phyloP scores from a whole-genome alignment of 2,329 filamentous ascomycete genomes.

The Fusarium avenaceum region DNA sequence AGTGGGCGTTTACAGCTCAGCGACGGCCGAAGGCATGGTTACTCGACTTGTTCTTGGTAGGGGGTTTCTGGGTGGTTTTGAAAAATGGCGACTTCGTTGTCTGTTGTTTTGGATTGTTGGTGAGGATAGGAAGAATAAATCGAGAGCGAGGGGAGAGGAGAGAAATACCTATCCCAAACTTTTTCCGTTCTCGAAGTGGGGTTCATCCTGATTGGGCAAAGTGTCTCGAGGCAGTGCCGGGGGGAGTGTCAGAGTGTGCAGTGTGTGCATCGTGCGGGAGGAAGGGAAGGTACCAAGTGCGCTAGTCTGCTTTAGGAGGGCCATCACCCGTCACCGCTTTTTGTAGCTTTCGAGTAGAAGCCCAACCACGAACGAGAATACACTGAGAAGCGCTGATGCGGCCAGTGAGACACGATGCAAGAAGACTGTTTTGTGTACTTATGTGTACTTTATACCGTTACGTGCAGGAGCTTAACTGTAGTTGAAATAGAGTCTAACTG shows the following conservation, averaged over 20 bases:
- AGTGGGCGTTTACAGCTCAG: slow-evolving; percentile 94
- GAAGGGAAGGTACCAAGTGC: slow-evolving; percentile 22
- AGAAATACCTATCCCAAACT: slow-evolving; percentile 51
- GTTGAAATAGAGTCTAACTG: background rate
- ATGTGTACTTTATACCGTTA: background rate
- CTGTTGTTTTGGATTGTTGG: slow-evolving; percentile 57
- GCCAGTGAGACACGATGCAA: slow-evolving; percentile 43
- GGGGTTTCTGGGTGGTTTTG: slow-evolving; percentile 51
- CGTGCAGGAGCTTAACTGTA: slow-evolving; percentile 9
- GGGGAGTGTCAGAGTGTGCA: slow-evolving; percentile 28
- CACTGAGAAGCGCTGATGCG: slow-evolving; percentile 17
- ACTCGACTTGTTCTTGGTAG: slow-evolving; percentile 75
- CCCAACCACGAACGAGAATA: slow-evolving; percentile 36
- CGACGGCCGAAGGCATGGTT: slow-evolving; percentile 80
- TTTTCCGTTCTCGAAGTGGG: slow-evolving; percentile 48
- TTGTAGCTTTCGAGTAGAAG: slow-evolving; percentile 40
- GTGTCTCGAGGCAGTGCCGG: slow-evolving; percentile 34
- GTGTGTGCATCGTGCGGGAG: slow-evolving; percentile 32
- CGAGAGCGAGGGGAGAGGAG: slow-evolving; percentile 42
- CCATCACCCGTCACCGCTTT: slow-evolving; percentile 49
- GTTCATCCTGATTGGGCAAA: slow-evolving; percentile 41
- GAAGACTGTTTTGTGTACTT: slow-evolving; percentile 25
- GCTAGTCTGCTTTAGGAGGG: slow-evolving; percentile 37
- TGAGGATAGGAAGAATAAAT: slow-evolving; percentile 50
- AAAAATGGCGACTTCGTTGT: slow-evolving; percentile 74